phyloP scores from a whole-genome alignment of 2,329 filamentous ascomycete genomes.

The Neoscytalidium dimidiatum region DNA sequence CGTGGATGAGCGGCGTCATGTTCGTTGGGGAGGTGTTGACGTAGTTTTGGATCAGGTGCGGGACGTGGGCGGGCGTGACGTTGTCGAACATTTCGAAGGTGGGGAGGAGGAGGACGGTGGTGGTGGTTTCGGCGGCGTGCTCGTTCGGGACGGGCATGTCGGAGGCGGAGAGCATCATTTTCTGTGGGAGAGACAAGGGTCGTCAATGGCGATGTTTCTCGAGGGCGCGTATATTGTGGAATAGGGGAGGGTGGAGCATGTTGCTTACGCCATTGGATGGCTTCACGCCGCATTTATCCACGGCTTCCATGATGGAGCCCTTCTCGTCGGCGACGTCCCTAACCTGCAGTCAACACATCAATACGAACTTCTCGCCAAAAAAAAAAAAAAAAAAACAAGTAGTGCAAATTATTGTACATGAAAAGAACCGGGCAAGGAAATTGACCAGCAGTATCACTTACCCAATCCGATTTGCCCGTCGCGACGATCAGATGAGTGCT shows the following conservation, averaged over 20 bases:
- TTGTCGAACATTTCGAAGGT: slow-evolving; percentile 82
- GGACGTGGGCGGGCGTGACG: slow-evolving; percentile 74
- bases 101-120: slow-evolving; percentile 80
- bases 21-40: slow-evolving; percentile 75
- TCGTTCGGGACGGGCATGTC: slow-evolving; percentile 79
- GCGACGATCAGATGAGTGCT: slow-evolving; percentile 87
- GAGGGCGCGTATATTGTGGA: neutral
- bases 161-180: slow-evolving; percentile 86
- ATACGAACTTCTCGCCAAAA: slow-evolving; percentile 58
- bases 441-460: no score
- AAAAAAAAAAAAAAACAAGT: neutral
- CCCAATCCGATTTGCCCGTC: slow-evolving; percentile 96
- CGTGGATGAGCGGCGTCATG: slow-evolving; percentile 58
- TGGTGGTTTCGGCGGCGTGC: slow-evolving; percentile 53
- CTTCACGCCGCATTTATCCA: slow-evolving; percentile 53
- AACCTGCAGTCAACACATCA: slow-evolving; percentile 21
- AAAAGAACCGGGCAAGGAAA: no score
- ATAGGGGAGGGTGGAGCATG: neutral
- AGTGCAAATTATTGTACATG: no score
- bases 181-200: slow-evolving; percentile 49
- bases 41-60: slow-evolving; percentile 69
- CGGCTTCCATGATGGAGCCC: slow-evolving; percentile 58
- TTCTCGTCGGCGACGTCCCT: slow-evolving; percentile 68
- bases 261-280: slow-evolving; percentile 68
- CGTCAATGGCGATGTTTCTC: neutral